Percentiles rank a stretch among this genome's conserved stretches.
phyloP scores from a whole-genome alignment of 495 filamentous ascomycete genomes.

The Saxophila tyrrhenica region DNA sequence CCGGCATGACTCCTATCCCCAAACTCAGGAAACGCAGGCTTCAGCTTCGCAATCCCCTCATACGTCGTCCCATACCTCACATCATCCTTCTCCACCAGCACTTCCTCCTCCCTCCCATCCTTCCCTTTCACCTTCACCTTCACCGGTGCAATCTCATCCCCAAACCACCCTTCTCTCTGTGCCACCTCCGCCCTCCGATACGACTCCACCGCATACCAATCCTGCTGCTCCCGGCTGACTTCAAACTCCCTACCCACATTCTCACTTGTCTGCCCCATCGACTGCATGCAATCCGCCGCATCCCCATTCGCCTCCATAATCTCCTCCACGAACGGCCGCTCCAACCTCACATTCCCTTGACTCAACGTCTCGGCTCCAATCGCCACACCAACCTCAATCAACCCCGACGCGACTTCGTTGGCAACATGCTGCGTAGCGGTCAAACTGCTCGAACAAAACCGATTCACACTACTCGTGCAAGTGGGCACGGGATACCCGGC shows the following conservation, averaged over 20 bases:
- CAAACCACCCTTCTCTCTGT: conserved; percentile 20
- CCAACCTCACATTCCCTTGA: conserved; percentile 50
- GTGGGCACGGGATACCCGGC: conserved; percentile 55
- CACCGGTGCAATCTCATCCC: conserved; percentile 22
- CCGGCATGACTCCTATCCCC: conserved; percentile 19
- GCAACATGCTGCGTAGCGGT: conserved; percentile 58
- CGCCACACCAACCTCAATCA: conserved; percentile 60
- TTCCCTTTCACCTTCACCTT: not conserved
- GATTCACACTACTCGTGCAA: conserved; percentile 66
- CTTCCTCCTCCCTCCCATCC: not conserved
- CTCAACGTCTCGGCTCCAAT: conserved; percentile 50
- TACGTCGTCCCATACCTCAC: conserved; percentile 20
- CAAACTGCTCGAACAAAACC: conserved; percentile 66
- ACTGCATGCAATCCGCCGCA: conserved; percentile 20
- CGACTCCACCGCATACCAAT: conserved; percentile 17
- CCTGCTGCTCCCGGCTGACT: conserved; percentile 17
- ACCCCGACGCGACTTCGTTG: conserved; percentile 53
- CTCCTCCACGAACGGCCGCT: conserved; percentile 60
- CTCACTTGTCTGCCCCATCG: conserved; percentile 24
- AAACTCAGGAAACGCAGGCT: conserved; percentile 15
- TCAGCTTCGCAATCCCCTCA: conserved; percentile 19
- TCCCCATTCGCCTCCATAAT: conserved; percentile 40
- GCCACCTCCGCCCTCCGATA: conserved; percentile 18
- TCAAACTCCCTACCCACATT: conserved; percentile 21
- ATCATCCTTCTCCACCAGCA: conserved; percentile 19